Evolutionary conservation across 306 rosid species (phyloP), one percentile per base, ranked within the genome.

Genomic region (Hylodesmum podocarpum): DNA sequence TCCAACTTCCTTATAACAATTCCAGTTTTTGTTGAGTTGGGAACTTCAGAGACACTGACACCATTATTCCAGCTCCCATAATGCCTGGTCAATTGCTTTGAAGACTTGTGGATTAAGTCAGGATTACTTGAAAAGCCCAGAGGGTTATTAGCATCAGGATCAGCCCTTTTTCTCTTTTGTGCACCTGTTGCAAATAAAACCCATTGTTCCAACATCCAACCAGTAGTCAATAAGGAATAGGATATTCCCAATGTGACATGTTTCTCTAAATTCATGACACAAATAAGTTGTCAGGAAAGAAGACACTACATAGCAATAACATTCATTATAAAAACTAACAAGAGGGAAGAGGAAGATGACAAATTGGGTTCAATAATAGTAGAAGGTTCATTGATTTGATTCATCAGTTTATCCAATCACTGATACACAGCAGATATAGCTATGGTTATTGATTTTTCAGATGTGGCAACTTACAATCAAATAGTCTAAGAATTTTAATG

Each of bases 151-250:
- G 5, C 66, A 39, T 41, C 75, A 66, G 31, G 7, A 15, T 84
- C 84, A 41, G 53, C 69, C 73, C 89, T 78, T 79, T 84, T 74
- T 81, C 93, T 89, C 90, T 80, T 84, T 24, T 22, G 70, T 16
- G 39, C 33, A 22, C 80, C 97, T 91, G 87, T 59, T 79, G 75
- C 78, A 66, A 79, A 66, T 15, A 65, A 67, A 79, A 66, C 66
- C 41, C 62, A 51, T 28, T 63, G 68, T 11, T 50, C 62, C 74
- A 47, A 29, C 37, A 70, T 69, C 43, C 53, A 33, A 41, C 4
- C 24, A 25, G 47, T 37, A 66, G 31, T 68, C 34, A 51, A 47
- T 66, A 75, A 27, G 65, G 21, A 65, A 53, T 68, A 50, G 58
- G 46, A 66, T 59, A 19, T 36, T 58, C n/a, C 34, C 33, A 58